Conservation (phyloP, 768 basidiomycete genomes). For the Boletus barrowsii region DNA sequence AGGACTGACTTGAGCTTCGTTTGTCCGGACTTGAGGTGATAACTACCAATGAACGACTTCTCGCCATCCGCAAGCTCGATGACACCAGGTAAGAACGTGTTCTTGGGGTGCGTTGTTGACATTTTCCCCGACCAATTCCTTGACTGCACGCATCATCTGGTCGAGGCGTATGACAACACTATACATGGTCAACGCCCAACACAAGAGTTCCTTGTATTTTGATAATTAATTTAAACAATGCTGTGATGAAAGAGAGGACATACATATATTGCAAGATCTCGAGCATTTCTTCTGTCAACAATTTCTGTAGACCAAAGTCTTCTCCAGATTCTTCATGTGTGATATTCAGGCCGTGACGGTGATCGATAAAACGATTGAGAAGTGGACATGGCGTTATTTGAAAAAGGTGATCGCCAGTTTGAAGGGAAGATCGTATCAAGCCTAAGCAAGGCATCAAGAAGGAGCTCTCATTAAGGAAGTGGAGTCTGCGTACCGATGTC, state of each 20-base stretch:
- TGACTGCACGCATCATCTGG: too few relatives aligned
- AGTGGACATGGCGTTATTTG: constrained; percentile 83
- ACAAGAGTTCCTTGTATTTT: constrained; percentile 54
- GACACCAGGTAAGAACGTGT: too few relatives aligned
- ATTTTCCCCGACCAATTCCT: too few relatives aligned
- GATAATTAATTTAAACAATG: neutral
- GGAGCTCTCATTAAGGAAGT: neutral
- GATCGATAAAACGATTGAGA: constrained; percentile 43
- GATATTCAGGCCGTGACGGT: constrained; percentile 59
- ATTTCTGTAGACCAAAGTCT: constrained; percentile 68
- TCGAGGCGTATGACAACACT: constrained; percentile 64
- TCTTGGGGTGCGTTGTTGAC: too few relatives aligned
- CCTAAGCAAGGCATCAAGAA: constrained; percentile 35
- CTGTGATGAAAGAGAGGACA: constrained; percentile 24
- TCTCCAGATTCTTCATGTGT: constrained; percentile 70
- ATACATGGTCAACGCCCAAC: constrained; percentile 69
- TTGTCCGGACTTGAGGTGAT: too few relatives aligned
- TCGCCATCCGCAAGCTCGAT: too few relatives aligned
- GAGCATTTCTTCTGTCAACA: constrained; percentile 69
- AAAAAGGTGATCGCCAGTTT: constrained; percentile 71
- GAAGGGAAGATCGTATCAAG: constrained; percentile 72
- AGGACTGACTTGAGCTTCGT: too few relatives aligned
- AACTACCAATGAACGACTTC: too few relatives aligned
- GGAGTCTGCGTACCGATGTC: constrained; percentile 57
- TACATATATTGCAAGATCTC: constrained; percentile 78